Evolutionary conservation across 768 basidiomycete species (phyloP).

Genomic region (Favolaschia claudopus): DNA sequence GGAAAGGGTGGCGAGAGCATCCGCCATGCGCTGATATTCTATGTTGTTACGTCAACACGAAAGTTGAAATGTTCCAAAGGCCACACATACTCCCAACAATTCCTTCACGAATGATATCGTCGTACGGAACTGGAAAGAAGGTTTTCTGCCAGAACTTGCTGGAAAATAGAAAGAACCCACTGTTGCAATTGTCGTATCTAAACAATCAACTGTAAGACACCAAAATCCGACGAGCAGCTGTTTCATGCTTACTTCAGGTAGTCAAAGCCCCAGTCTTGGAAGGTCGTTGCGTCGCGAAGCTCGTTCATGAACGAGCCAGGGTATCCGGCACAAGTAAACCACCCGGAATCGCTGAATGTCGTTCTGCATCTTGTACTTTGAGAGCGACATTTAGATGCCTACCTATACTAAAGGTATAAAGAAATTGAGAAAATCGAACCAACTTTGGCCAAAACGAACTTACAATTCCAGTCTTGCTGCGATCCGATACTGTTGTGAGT

Average conservation of each 20-base stretch:
- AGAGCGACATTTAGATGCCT: neutral
- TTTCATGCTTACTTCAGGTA: slow-evolving; percentile 58
- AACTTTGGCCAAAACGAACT: slow-evolving; percentile 24
- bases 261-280: slow-evolving; percentile 73
- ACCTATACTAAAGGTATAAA: slow-evolving; percentile 35
- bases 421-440: neutral
- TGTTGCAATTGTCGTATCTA: slow-evolving; percentile 63
- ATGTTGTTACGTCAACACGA: neutral
- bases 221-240: neutral
- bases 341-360: slow-evolving; percentile 63
- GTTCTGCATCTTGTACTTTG: neutral
- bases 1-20: slow-evolving; percentile 60
- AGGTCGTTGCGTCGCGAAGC: slow-evolving; percentile 59
- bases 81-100: slow-evolving; percentile 57
- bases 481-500: neutral
- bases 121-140: slow-evolving; percentile 58
- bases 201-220: neutral
- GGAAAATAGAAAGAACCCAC: slow-evolving; percentile 32
- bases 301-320: slow-evolving; percentile 73
- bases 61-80: neutral
- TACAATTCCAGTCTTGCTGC: slow-evolving; percentile 53
- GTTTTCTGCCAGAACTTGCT: slow-evolving; percentile 17
- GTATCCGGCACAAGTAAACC: slow-evolving; percentile 72
- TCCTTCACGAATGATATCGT: slow-evolving; percentile 62
- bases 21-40: slow-evolving; percentile 70